phyloP scores from a whole-genome alignment of 1,284 basidiomycete species.

The Athelia sp. region DNA sequence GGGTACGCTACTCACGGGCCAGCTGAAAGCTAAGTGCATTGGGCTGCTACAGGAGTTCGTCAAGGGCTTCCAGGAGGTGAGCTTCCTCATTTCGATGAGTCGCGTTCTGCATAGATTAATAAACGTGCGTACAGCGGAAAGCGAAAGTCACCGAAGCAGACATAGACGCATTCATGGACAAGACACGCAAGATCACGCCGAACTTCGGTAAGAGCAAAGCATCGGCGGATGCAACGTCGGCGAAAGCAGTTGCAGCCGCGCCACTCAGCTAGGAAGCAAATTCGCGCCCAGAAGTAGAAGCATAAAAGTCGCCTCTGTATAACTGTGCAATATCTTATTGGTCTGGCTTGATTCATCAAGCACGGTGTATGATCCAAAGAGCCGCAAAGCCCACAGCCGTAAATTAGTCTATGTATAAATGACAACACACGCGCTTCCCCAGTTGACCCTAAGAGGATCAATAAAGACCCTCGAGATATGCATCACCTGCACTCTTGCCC shows the following conservation, averaged over 20 bases:
- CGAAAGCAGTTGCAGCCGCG: not conserved
- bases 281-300: too few species aligned
- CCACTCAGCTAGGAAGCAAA: too few species aligned
- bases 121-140: conserved; percentile 53
- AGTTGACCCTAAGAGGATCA: conserved; percentile 17
- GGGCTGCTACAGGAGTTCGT: conserved; percentile 82
- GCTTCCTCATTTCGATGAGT: conserved; percentile 12
- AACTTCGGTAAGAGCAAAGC: conserved; percentile 25
- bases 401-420: conserved; percentile 16
- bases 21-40: conserved; percentile 92
- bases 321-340: too few species aligned
- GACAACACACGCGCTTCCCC: not conserved
- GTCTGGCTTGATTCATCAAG: too few species aligned
- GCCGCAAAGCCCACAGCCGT: conserved; percentile 8
- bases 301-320: too few species aligned
- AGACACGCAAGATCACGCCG: conserved; percentile 73
- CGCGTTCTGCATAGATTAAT: conserved; percentile 4
- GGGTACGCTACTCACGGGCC: conserved; percentile 84
- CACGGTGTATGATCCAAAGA: conserved; percentile 1
- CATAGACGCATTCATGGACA: conserved; percentile 81
- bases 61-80: conserved; percentile 84
- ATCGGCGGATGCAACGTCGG: not conserved
- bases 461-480: conserved; percentile 40
- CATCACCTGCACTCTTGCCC: conserved; percentile 16
- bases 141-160: conserved; percentile 79